A percentile compares a stretch with the other conserved stretches of the same genome.
These are phyloP conservation scores for Ascochyta lentis DNA, from an alignment of 2,329 filamentous ascomycete species.

Conservation along the genomic window DNA sequence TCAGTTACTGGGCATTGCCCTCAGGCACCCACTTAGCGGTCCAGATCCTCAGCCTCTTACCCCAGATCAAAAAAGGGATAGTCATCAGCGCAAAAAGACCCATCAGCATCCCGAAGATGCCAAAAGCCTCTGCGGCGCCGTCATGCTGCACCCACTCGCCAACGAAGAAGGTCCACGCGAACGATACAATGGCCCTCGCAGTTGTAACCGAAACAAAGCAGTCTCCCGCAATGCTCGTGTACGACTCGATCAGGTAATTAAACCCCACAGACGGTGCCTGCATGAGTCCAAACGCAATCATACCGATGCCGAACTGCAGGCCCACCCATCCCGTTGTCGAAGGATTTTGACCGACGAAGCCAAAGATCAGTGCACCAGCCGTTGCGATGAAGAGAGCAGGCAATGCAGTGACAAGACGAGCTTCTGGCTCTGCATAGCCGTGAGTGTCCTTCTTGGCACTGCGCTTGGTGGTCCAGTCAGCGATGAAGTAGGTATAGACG, in stretches of 20 bases:
- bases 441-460: conserved; percentile 45
- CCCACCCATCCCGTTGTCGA: conserved; percentile 49
- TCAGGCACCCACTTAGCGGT: conserved; percentile 45
- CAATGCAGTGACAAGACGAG: conserved; percentile 48
- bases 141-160: conserved; percentile 54
- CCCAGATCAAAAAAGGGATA: conserved; percentile 48
- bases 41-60: conserved; percentile 52
- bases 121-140: conserved; percentile 59
- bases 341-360: conserved; percentile 50
- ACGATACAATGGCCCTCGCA: conserved; percentile 57
- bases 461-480: conserved; percentile 48
- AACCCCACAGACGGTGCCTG: conserved; percentile 53
- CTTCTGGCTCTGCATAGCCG: conserved; percentile 51
- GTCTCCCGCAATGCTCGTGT: conserved; percentile 56
- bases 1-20: conserved; percentile 19
- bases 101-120: conserved; percentile 61
- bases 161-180: conserved; percentile 63
- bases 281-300: conserved; percentile 52
- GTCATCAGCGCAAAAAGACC: conserved; percentile 54
- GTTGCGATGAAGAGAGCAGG: conserved; percentile 49
- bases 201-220: conserved; percentile 63
- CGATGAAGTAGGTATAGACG: conserved; percentile 46
- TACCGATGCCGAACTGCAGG: conserved; percentile 49
- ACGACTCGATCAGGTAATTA: conserved; percentile 60
- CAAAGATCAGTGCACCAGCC: conserved; percentile 48